phyloP scores from a whole-genome alignment of 2,329 filamentous ascomycete genomes.

The Colletotrichum sp. region DNA sequence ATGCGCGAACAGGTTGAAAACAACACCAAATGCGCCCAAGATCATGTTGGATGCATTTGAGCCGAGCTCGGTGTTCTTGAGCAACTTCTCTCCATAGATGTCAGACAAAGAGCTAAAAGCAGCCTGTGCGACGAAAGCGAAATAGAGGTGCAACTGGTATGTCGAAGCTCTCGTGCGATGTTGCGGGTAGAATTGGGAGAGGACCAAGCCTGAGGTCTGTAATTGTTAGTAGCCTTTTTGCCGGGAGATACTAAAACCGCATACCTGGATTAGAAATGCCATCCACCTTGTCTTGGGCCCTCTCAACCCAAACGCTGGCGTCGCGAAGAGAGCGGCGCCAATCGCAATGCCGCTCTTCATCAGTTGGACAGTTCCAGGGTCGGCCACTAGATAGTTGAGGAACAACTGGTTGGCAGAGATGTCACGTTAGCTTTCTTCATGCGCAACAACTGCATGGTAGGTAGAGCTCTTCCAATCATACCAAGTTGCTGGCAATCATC shows the following conservation, averaged over 20 bases:
- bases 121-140: constrained; percentile 32
- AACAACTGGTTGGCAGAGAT: constrained; percentile 26
- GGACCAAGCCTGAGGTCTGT: constrained; percentile 30
- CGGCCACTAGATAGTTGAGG: constrained; percentile 30
- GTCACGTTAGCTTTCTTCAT: neutral
- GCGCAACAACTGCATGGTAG: neutral
- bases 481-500: constrained; percentile 36
- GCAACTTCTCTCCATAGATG: constrained; percentile 35
- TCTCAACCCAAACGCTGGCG: constrained; percentile 24
- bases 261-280: constrained; percentile 33
- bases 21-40: constrained; percentile 30
- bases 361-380: constrained; percentile 34
- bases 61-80: constrained; percentile 31
- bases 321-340: constrained; percentile 30
- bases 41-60: constrained; percentile 34
- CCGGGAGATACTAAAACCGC: neutral
- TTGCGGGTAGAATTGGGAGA: constrained; percentile 32
- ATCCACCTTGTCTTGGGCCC: constrained; percentile 32
- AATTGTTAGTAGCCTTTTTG: neutral
- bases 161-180: constrained; percentile 23
- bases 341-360: constrained; percentile 33
- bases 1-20: constrained; percentile 32
- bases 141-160: constrained; percentile 31
- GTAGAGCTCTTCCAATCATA: neutral
- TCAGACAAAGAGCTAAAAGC: constrained; percentile 32